Conservation (phyloP, 495 filamentous ascomycete genomes). For the Penicillium verhagenii region DNA sequence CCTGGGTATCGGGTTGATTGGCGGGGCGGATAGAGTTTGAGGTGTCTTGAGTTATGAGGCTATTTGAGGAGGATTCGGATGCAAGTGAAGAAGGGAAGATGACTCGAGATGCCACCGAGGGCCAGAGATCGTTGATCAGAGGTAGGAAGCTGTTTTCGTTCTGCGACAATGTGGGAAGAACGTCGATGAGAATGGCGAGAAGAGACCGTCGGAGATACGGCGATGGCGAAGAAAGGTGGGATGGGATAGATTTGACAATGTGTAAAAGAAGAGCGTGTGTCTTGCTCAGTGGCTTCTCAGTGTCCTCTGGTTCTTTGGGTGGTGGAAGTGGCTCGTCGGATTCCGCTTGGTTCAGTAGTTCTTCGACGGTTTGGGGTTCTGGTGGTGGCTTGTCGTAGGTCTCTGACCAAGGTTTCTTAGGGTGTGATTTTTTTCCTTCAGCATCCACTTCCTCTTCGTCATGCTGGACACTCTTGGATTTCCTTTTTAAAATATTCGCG, state of each 20-base stretch:
- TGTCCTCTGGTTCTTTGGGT: constrained; percentile 51
- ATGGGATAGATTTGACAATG: constrained; percentile 69
- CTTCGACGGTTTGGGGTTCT: constrained; percentile 32
- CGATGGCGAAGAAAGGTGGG: constrained; percentile 82
- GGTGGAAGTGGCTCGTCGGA: constrained; percentile 39
- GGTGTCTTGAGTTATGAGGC: constrained; percentile 20
- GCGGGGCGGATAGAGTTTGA: constrained; percentile 9
- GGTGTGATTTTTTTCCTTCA: constrained; percentile 33
- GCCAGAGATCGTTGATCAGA: constrained; percentile 86
- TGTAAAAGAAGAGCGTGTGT: constrained; percentile 61
- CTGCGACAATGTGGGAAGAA: constrained; percentile 63
- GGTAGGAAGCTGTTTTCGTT: constrained; percentile 84
- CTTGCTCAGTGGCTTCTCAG: constrained; percentile 53
- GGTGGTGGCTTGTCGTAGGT: constrained; percentile 27
- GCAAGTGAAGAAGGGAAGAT: constrained; percentile 39
- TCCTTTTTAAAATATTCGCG: constrained; percentile 33
- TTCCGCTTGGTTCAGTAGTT: constrained; percentile 33
- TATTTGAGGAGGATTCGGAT: constrained; percentile 23
- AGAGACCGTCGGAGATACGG: constrained; percentile 74
- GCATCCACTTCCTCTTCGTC: constrained; percentile 32
- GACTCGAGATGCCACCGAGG: constrained; percentile 67
- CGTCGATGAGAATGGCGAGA: constrained; percentile 68
- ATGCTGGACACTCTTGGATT: constrained; percentile 34
- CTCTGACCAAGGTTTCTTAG: constrained; percentile 38
- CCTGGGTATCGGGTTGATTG: constrained; percentile 21